These are phyloP conservation scores for Effrenium voratum DNA, from an alignment of 73 alveolate genomes.

Conservation along the genomic window DNA sequence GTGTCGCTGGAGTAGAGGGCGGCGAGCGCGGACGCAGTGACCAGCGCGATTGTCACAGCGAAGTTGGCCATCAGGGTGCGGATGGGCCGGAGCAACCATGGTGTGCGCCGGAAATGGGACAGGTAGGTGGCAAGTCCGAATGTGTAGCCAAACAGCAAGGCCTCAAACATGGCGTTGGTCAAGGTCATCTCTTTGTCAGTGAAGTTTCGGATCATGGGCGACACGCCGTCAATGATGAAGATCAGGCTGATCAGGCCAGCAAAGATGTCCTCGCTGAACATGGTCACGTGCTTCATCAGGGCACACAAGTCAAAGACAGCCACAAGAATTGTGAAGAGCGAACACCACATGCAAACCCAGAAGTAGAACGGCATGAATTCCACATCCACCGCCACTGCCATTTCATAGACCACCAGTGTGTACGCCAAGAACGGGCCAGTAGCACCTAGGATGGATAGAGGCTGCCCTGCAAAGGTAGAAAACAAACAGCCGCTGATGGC, in stretches of 20 bases:
- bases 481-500: not conserved
- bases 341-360: slow-evolving; percentile 3
- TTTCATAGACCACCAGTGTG: not conserved
- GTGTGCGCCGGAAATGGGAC: slow-evolving; percentile 71
- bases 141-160: slow-evolving; percentile 29
- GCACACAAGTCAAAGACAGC: not conserved
- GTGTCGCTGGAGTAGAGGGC: slow-evolving; percentile 30
- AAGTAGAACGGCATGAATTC: slow-evolving; percentile 8
- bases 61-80: slow-evolving; percentile 62
- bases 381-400: not conserved
- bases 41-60: slow-evolving; percentile 48
- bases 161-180: slow-evolving; percentile 14
- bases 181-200: no score
- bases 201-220: no score
- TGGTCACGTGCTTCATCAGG: slow-evolving; percentile 13
- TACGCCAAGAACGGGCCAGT: slow-evolving; percentile 10
- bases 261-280: slow-evolving; percentile 10
- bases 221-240: no score
- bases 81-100: slow-evolving; percentile 15
- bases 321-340: not conserved
- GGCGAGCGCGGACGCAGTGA: slow-evolving; percentile 37
- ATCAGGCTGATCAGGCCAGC: no score
- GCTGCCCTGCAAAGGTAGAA: slow-evolving; percentile 16
- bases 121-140: slow-evolving; percentile 29
- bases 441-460: slow-evolving; percentile 5